Base-by-base conservation (phyloP, 2,329 filamentous ascomycete species). In the Blastomyces gilchristii region DNA sequence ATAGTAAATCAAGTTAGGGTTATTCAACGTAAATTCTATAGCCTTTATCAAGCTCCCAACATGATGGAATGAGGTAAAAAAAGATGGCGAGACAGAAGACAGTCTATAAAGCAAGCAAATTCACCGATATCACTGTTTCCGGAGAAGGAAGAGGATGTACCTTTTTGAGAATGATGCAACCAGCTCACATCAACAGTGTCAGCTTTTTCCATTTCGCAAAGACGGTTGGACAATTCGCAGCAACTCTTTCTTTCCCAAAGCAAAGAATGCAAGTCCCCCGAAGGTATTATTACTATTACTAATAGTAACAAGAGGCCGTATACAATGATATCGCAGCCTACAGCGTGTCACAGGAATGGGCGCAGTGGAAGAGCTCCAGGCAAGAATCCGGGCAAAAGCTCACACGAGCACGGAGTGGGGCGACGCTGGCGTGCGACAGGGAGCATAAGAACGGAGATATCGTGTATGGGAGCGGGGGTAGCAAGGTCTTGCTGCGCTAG, bases 181-280 rank as follows among this genome's bases (percentile, higher is more conserved):
- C 91, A 96, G 76, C 88, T 91, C 72, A 95, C 90, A 77, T 96
- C 91, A 71, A 95, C 84, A 68, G 87, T 87, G 74, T 91, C 86
- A 68, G 90, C 84, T 69, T 88, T 87, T 77, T 93, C 90, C 90
- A 93, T 93, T 31, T 65, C 60, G 37, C 34, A 41, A 9, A 57
- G 1, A n/a, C 7, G 3, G 31, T 16, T 16, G n/a, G 34, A 43
- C n/a, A 43, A n/a, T n/a, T 18, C n/a, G 7, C 37, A 25, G 22
- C 22, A 12, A 22, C 37, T 22, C 5, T 18, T 45, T 45, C 12
- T 18, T 7, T 43, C 37, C 34, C 53, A 25, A 43, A 58, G 14
- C 54, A 58, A 25, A 41, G 54, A 41, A 25, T 41, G 34, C 54
- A 41, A 16, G 37, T 12, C 22, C n/a, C 54, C 37, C 22, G 25